Evolutionary conservation across 1,139 yeast genomes (phyloP).

Genomic region (Taphrina deformans): DNA sequence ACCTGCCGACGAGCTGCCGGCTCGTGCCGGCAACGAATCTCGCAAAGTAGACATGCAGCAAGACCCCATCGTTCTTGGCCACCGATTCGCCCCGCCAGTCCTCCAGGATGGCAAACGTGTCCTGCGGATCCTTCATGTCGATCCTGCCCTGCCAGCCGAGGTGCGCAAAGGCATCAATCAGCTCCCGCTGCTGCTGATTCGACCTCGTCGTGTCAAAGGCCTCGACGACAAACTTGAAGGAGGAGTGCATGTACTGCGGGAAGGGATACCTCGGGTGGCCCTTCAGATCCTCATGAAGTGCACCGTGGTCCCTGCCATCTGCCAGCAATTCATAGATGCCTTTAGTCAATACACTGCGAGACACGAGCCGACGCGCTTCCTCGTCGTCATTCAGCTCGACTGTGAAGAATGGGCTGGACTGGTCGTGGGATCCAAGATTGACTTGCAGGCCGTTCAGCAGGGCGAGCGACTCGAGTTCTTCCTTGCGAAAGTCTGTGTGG

Average conservation of each 20-base stretch:
- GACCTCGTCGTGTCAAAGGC: conserved; percentile 70
- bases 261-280: conserved; percentile 40
- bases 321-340: conserved; percentile 90
- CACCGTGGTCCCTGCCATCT: conserved; percentile 57
- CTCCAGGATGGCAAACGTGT: conserved; percentile 70
- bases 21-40: conserved; percentile 51
- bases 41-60: conserved; percentile 31
- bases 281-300: conserved; percentile 59
- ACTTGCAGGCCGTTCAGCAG: conserved; percentile 57
- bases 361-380: conserved; percentile 64
- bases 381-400: conserved; percentile 64
- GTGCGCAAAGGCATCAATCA: conserved; percentile 72
- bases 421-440: conserved; percentile 58
- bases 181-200: conserved; percentile 56
- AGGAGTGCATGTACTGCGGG: conserved; percentile 47
- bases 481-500: conserved; percentile 71
- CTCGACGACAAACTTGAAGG: conserved; percentile 81
- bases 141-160: conserved; percentile 76
- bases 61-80: background rate
- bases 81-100: conserved; percentile 52
- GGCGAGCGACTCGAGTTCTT: conserved; percentile 85
- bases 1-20: conserved; percentile 69
- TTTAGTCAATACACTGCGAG: conserved; percentile 66
- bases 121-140: conserved; percentile 74
- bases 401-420: conserved; percentile 64